Evolutionary conservation across 2,329 filamentous ascomycete genomes (phyloP).

Genomic region (Verticillium dahliae): DNA sequence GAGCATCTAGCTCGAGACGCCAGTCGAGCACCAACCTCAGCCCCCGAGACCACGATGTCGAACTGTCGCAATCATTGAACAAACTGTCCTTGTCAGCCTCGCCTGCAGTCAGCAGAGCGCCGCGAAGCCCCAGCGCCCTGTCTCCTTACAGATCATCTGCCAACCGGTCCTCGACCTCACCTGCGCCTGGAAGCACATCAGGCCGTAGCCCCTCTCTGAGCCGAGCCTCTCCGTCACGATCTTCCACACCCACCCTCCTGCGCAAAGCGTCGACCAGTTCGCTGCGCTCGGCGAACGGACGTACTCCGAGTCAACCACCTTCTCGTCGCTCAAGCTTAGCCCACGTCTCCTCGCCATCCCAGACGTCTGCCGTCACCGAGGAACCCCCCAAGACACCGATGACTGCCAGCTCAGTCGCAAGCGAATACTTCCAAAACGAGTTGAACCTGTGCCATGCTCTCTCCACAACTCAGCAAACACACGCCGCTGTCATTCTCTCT

Average conservation of each 20-base stretch:
- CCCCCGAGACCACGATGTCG: conserved; percentile 21
- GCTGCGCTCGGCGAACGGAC: conserved; percentile 40
- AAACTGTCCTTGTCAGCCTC: conserved; percentile 35
- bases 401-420: conserved; percentile 54
- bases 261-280: conserved; percentile 54
- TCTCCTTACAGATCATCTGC: conserved; percentile 29
- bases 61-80: conserved; percentile 33
- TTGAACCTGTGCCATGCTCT: conserved; percentile 53
- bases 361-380: conserved; percentile 24
- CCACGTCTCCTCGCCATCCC: conserved; percentile 35
- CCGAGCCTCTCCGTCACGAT: conserved; percentile 33
- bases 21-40: conserved; percentile 20
- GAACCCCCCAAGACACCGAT: conserved; percentile 29
- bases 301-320: conserved; percentile 25
- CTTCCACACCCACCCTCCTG: conserved; percentile 41
- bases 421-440: conserved; percentile 63
- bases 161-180: conserved; percentile 29
- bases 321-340: conserved; percentile 43
- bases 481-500: conserved; percentile 80
- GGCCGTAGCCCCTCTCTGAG: conserved; percentile 36
- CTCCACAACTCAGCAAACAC: conserved; percentile 31
- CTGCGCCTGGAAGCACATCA: conserved; percentile 26
- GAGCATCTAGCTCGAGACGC: conserved; percentile 20
- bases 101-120: conserved; percentile 16
- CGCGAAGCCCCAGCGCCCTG: conserved; percentile 20